Base-by-base conservation (phyloP, 805 yeast genomes). In the Metschnikowia cerradonensis region DNA sequence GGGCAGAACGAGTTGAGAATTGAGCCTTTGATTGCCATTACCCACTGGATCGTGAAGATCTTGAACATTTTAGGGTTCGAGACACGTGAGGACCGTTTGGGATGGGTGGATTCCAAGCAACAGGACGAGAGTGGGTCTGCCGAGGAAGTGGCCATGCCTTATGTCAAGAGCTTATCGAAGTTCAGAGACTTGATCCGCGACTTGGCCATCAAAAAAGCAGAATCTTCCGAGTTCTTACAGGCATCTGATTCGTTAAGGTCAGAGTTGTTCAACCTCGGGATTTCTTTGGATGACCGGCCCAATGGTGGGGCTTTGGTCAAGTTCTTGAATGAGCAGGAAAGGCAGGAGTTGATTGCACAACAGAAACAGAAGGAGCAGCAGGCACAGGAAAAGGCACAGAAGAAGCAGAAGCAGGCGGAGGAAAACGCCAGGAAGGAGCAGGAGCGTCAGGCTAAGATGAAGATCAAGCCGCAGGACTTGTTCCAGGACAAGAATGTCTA, bases 211-310 rank as follows among this genome's bases (percentile, higher is more conserved):
- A 72, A 66, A 35, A 78, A 80, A 45, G 82, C 80, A 10, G 76
- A 76, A 48, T 59, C 70, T 6, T 79, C 75, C 15, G 72, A 66
- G 39, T 77, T 90, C 51, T 74, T 94, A 43, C 70, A 73, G n/a
- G 81, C 88, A 4, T 79, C 90, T 51, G 99, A 94, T 67, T 67
- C 73, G 6, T 67, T 94, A 20, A 81, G 99, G 60, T 68, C 78
- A 15, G 94, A 86, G 36, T 71, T 94, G 58, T 71, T 90, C 52
- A 77, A 81, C 23, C 71, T 90, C 54, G 94, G 95, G 30, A 86
- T 94, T 39, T 82, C 95, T 1, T 73, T 94, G 49, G 98, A 92
- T 65, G 99, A 94, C 68, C 82, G 97, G 61, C 76, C 83, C 5
- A 86, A 79, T 52, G 90, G 85, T 60, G 78, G 83, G n/a, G 91